Percentiles rank a stretch among this genome's conserved stretches.
phyloP scores from a whole-genome alignment of 768 basidiomycete genomes.

The Pleurotus cornucopiae region DNA sequence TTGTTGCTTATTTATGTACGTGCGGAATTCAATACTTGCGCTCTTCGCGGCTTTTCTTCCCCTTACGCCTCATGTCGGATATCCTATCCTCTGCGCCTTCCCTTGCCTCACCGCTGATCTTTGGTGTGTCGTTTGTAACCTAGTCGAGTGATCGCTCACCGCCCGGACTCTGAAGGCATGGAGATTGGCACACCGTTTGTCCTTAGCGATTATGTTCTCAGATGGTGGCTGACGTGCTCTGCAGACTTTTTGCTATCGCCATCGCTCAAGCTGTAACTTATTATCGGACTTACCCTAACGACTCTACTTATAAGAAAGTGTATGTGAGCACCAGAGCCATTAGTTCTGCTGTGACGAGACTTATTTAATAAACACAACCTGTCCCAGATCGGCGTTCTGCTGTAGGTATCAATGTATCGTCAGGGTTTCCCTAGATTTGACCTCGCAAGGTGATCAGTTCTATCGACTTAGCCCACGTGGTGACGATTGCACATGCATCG shows the following conservation, averaged over 20 bases:
- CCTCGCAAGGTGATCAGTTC: no score
- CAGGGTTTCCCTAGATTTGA: no score
- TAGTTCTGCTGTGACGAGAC: no score
- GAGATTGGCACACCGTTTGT: neutral
- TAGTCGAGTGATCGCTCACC: neutral
- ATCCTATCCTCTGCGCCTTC: neutral
- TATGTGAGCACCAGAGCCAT: neutral
- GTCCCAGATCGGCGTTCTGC: no score
- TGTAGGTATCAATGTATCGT: no score
- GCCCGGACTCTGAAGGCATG: neutral
- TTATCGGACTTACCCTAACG: neutral
- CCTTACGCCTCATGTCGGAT: neutral
- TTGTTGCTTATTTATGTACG: no score
- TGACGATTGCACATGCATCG: neutral
- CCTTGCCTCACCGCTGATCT: neutral
- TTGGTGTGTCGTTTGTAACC: neutral
- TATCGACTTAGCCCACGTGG: neutral
- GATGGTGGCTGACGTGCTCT: no score
- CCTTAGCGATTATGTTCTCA: neutral
- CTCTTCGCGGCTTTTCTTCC: neutral
- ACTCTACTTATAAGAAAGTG: neutral
- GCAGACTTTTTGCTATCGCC: neutral
- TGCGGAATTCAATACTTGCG: no score
- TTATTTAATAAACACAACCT: no score
- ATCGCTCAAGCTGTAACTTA: constrained; percentile 1